A percentile compares a stretch with the other conserved stretches of the same genome.
Conservation (phyloP, 805 yeast genomes). For the Debaryomyces castellii region DNA sequence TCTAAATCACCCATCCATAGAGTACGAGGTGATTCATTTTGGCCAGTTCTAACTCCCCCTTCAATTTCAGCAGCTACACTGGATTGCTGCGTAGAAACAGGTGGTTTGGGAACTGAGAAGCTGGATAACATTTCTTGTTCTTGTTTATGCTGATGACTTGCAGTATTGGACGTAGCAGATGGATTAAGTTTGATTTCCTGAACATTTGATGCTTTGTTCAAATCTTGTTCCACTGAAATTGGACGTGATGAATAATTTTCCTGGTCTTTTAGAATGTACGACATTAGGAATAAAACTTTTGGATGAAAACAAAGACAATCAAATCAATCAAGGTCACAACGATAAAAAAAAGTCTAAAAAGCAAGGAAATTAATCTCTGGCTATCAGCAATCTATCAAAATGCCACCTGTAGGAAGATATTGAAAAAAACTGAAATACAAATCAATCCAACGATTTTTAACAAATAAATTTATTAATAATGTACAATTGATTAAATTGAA, state of each 20-base stretch:
- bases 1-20: conserved; percentile 89
- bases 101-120: conserved; percentile 43
- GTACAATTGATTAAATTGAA: neutral
- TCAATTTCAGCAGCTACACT: conserved; percentile 28
- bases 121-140: conserved; percentile 41
- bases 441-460: neutral
- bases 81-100: conserved; percentile 37
- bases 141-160: conserved; percentile 43
- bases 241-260: neutral
- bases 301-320: neutral
- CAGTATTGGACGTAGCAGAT: conserved; percentile 26
- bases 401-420: neutral
- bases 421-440: neutral
- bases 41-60: conserved; percentile 7
- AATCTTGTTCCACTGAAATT: neutral
- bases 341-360: neutral
- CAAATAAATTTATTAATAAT: neutral
- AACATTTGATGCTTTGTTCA: neutral
- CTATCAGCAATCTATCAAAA: neutral
- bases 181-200: conserved; percentile 3
- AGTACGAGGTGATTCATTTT: conserved; percentile 58
- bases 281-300: neutral
- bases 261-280: neutral
- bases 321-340: neutral
- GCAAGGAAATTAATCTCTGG: neutral